These are phyloP conservation scores for Chalaropsis ovoidea DNA, from an alignment of 2,329 filamentous ascomycete genomes.

Conservation along the genomic window DNA sequence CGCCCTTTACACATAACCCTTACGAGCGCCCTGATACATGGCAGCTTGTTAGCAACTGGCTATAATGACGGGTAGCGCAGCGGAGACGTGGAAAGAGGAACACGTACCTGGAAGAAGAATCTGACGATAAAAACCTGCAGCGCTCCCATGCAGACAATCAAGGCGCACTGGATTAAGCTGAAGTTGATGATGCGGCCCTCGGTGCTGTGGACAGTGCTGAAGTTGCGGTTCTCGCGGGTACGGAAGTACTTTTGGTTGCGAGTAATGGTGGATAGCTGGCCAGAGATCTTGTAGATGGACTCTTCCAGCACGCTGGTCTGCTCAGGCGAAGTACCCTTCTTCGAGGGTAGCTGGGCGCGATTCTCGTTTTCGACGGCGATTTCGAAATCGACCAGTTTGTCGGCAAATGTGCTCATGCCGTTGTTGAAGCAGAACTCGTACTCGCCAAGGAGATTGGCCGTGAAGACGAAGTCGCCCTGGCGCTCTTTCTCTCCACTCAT, in stretches of 20 bases:
- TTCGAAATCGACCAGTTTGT: conserved; percentile 97
- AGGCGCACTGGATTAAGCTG: conserved; percentile 78
- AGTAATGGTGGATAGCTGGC: conserved; percentile 85
- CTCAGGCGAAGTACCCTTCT: conserved; percentile 78
- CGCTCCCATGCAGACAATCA: conserved; percentile 92
- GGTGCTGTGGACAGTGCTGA: conserved; percentile 93
- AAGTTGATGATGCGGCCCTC: conserved; percentile 96
- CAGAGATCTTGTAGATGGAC: conserved; percentile 87
- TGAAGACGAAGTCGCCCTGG: conserved; percentile 97
- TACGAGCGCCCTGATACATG: conserved; percentile 48
- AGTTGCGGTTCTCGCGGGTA: conserved; percentile 96
- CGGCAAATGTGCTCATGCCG: conserved; percentile 92
- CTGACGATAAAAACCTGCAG: conserved; percentile 94
- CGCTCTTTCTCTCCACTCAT: conserved; percentile 81
- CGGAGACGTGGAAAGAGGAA: background rate
- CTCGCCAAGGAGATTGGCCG: conserved; percentile 74
- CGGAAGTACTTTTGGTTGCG: conserved; percentile 99
- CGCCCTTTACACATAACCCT: conserved; percentile 53
- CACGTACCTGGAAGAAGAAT: conserved; percentile 88
- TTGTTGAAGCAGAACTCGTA: conserved; percentile 99
- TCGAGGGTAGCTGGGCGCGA: conserved; percentile 71
- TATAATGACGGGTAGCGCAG: background rate
- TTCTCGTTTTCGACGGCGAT: conserved; percentile 89
- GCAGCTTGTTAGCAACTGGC: conserved; percentile 25
- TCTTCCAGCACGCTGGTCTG: conserved; percentile 85